Conservation (phyloP, 129 eudicot species). For the Mikania micrantha region DNA sequence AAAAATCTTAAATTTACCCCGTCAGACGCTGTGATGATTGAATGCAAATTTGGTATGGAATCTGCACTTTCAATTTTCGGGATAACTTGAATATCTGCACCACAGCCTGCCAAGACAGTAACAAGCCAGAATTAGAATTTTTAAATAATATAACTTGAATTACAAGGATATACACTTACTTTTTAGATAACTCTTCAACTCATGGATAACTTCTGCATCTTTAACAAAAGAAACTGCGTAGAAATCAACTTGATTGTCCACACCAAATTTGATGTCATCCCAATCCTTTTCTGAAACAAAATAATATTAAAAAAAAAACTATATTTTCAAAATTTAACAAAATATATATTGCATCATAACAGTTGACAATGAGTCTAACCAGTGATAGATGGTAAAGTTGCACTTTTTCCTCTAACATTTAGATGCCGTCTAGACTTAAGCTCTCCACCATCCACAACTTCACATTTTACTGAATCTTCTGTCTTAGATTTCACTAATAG, state of each 20-base stretch:
- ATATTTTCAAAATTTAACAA: conserved; percentile 2
- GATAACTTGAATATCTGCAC: conserved; percentile 90
- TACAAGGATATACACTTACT: conserved; percentile 36
- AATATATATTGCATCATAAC: background rate
- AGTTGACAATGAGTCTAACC: conserved; percentile 43
- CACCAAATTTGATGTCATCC: conserved; percentile 99
- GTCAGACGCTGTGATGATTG: conserved; percentile 92
- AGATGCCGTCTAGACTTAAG: conserved; percentile 95
- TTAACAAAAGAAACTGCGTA: conserved; percentile 98
- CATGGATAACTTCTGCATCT: conserved; percentile 95
- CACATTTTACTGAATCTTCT: conserved; percentile 92
- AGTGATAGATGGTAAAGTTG: conserved; percentile 93
- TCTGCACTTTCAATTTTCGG: conserved; percentile 97
- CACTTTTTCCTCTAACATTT: conserved; percentile 96
- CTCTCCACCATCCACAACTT: conserved; percentile 97
- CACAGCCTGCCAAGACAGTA: conserved; percentile 53
- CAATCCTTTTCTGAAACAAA: conserved; percentile 81
- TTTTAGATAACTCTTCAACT: conserved; percentile 82
- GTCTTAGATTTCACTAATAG: conserved; percentile 76
- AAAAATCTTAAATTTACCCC: conserved; percentile 48
- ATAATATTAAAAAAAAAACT: background rate
- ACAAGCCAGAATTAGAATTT: conserved; percentile 9
- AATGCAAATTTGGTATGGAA: conserved; percentile 90
- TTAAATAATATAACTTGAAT: background rate
- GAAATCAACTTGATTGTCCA: conserved; percentile 93